Evolutionary conservation across 2,329 filamentous ascomycete species (phyloP), one percentile per base, ranked within the genome.

Genomic region (Cladosporium colombiae): DNA sequence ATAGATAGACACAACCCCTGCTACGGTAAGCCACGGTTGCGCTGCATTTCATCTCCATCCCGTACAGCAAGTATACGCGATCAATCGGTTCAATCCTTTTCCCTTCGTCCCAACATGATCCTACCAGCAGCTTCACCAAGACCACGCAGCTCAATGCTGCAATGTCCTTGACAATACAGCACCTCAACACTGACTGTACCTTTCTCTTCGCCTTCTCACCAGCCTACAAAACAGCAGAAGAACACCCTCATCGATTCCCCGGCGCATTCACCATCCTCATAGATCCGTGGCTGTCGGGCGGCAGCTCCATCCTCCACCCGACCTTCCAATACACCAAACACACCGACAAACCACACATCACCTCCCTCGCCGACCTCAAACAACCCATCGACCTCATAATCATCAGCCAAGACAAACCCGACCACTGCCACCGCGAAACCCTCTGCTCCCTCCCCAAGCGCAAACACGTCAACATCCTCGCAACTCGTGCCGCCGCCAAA

Each of bases 381-480:
- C 79, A 82, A 58, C 75, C 78, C 56, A 83, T 85, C 3, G 84
- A 88, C 69, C 69, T 88, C 18, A 82, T 89, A 35, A 75, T 89
- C 58, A 81, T 88, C 66, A 86, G 84, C 6, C 86, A 89, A 71
- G 82, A 84, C 70, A 88, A 88, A 73, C 85, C 85, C 18, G 89
- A 91, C 72, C 89, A 91, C 73, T 91, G 89, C 76, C 86, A 92
- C 72, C 84, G 89, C 76, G 82, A 85, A 40, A 91, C 90, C 0
- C 80, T 93, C 16, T 85, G 86, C 44, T 86, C 90, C 68, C 81
- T 93, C 5, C 83, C 86, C 0, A 74, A 79, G 16, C 78, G 81
- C 29, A 82, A 81, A 50, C 84, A 82, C 70, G 87, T 88, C 1
- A 79, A 84, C n/a, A 88, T 92, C 57, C 80, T 91, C 5, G 88